These are phyloP conservation scores for Vitis amurensis DNA, from an alignment of 164 flowering plant genomes.

Conservation along the genomic window DNA sequence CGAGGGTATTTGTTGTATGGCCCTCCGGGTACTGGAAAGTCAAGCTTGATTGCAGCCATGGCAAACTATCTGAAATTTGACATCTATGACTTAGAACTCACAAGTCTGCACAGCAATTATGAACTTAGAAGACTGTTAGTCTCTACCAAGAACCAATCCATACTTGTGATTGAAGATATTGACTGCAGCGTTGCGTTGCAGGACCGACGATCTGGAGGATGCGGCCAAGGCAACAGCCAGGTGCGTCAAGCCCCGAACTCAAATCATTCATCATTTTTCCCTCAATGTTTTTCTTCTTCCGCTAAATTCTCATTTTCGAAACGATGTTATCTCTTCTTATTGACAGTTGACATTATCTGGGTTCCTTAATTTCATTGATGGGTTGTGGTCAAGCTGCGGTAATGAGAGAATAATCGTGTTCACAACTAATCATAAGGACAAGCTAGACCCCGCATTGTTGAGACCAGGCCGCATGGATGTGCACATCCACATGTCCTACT, in stretches of 20 bases:
- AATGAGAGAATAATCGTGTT: slow-evolving; percentile 30
- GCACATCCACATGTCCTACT: slow-evolving; percentile 26
- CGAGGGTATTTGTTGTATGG: slow-evolving; percentile 13
- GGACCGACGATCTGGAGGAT: slow-evolving; percentile 5
- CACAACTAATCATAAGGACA: slow-evolving; percentile 27
- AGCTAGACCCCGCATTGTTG: slow-evolving; percentile 26
- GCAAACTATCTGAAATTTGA: slow-evolving; percentile 24
- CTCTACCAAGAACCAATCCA: slow-evolving; percentile 11
- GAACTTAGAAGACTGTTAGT: slow-evolving; percentile 6
- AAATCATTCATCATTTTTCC: too few relatives aligned
- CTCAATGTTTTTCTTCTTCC: too few relatives aligned
- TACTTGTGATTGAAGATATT: slow-evolving; percentile 29
- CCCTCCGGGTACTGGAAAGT: slow-evolving; percentile 4
- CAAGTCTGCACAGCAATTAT: slow-evolving; percentile 1
- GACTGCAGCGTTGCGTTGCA: slow-evolving; percentile 23
- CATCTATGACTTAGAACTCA: slow-evolving; percentile 28
- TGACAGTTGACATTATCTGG: slow-evolving; percentile 18
- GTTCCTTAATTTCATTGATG: slow-evolving; percentile 27
- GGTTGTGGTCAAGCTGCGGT: slow-evolving; percentile 32
- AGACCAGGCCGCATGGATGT: slow-evolving; percentile 11
- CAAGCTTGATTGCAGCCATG: slow-evolving; percentile 35
- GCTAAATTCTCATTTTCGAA: too few relatives aligned
- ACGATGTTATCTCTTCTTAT: background rate
- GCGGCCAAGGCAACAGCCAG: slow-evolving; percentile 5
- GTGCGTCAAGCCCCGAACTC: background rate